Evolutionary conservation across 2,329 filamentous ascomycete genomes (phyloP).

Genomic region (Phyllosticta citribraziliensis): DNA sequence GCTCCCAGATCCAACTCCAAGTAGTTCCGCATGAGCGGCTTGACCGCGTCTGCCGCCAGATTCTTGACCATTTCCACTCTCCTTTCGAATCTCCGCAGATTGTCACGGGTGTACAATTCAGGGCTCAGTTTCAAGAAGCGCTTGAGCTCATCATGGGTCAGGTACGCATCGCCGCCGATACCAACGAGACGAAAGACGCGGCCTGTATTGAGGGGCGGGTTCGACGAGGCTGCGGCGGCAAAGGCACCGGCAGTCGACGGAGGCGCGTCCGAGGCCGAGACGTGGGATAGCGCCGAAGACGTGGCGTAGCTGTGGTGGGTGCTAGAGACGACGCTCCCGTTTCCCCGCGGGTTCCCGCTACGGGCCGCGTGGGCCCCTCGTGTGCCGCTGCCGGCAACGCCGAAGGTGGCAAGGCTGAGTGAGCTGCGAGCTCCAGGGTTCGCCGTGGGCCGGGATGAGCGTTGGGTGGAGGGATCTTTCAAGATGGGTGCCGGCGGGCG

Average conservation of each 20-base stretch:
- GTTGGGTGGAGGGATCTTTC: constrained; percentile 25
- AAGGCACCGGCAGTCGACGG: constrained; percentile 14
- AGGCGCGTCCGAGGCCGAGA: constrained; percentile 15
- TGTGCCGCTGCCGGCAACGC: neutral
- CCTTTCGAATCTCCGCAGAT: constrained; percentile 73
- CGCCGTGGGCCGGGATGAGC: neutral
- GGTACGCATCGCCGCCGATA: constrained; percentile 53
- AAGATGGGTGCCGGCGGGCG: constrained; percentile 51
- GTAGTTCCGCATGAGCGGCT: constrained; percentile 75
- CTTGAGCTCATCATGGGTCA: constrained; percentile 81
- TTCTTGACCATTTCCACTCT: constrained; percentile 81
- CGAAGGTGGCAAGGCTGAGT: constrained; percentile 3
- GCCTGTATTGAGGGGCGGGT: constrained; percentile 43
- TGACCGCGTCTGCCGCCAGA: constrained; percentile 71
- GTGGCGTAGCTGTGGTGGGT: neutral
- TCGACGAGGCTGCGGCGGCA: constrained; percentile 16
- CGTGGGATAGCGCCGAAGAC: constrained; percentile 16
- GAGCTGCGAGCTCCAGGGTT: constrained; percentile 3
- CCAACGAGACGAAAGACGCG: constrained; percentile 72
- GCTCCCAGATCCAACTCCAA: constrained; percentile 51
- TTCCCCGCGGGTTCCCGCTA: neutral
- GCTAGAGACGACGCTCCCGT: neutral
- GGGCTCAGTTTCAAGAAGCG: constrained; percentile 76
- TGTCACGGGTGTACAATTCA: constrained; percentile 78
- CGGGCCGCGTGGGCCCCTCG: neutral